Percentiles rank a stretch among this genome's conserved stretches.
Evolutionary conservation across 768 basidiomycete species (phyloP).

Genomic region (Collybiopsis confluens): DNA sequence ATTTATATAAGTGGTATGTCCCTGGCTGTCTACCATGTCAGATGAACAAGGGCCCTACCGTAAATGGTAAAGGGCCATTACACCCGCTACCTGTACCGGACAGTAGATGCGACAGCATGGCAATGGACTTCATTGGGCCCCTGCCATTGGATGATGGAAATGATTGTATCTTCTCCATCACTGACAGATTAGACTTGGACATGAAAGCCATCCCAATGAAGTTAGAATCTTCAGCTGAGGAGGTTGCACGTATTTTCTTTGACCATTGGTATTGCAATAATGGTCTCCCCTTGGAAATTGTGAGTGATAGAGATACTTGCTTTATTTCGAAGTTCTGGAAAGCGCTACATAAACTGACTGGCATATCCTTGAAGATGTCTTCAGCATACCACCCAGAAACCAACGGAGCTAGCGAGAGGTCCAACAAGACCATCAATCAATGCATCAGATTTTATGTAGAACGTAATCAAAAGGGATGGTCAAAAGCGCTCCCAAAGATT

Average conservation of each 20-base stretch:
- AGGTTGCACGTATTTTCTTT: conserved; percentile 15
- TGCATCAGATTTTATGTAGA: conserved; percentile 18
- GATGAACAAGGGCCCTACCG: neutral
- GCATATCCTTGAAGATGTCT: conserved; percentile 25
- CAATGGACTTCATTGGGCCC: conserved; percentile 16
- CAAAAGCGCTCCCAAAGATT: neutral
- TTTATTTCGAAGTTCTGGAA: conserved; percentile 29
- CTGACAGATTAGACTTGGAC: neutral
- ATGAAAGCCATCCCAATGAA: conserved; percentile 1
- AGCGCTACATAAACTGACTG: conserved; percentile 14
- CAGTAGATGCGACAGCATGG: neutral
- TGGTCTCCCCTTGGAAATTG: conserved; percentile 20
- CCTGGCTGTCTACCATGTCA: conserved; percentile 7
- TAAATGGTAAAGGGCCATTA: neutral
- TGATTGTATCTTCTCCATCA: conserved; percentile 18
- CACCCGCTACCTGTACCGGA: conserved; percentile 4
- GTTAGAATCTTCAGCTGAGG: conserved; percentile 5
- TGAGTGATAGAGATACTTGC: conserved; percentile 25
- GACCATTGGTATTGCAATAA: conserved; percentile 21
- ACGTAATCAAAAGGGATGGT: conserved; percentile 20
- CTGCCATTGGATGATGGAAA: conserved; percentile 18
- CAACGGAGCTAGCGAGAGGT: conserved; percentile 25
- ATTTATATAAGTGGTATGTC: conserved; percentile 20
- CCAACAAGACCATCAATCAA: conserved; percentile 24
- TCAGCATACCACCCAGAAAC: conserved; percentile 31